Base-by-base conservation (phyloP, 176 grass and related monocot species). In the Aegilops tauschii region DNA sequence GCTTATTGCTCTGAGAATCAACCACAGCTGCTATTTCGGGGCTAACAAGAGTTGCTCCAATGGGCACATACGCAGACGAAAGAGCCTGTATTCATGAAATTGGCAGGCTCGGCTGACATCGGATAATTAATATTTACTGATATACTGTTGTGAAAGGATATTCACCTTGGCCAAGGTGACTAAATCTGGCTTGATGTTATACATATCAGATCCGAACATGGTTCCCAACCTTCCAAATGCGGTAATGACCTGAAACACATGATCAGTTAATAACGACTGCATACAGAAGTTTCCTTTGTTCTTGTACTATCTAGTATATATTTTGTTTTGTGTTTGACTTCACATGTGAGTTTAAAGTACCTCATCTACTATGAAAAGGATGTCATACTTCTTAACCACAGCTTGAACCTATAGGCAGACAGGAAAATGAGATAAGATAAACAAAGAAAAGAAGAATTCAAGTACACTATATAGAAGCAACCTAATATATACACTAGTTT, bases 311-410 rank as follows among this genome's bases (percentile, higher is more conserved):
- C 2, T 59, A 9, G 56, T 66, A 25, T 25, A 25, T 25, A 27
- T 72, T 18, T 18, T 34, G 64, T 29, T 30, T 9, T 65, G 16
- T 72, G 35, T 79, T 89, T n/a, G 4, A 61, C 56, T 70, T 88
- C 5, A 39, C 10, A 84, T 10, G 20, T 69, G 29, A 61, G 2
- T 29, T 64, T 16, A 78, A 12, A 79, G 21, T 89, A 99, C 97
- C 97, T 99, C 97, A 84, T 99, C 97, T 75, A 92, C 97, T 84
- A 96, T 93, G 80, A 99, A 96, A 88, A 99, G 90, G 87, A 99
- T 90, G 85, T 96, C 94, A 69, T 99, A 99, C 70, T 96, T 99
- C 80, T 96, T 96, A 39, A 99, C 87, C 12, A 99, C 85, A 74
- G 87, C 94, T 90, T 99, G 97, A 74, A 96, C 80, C 97, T 99